Evolutionary conservation across 441 rosid genomes (phyloP).

Genomic region (Raphanus hybrid): DNA sequence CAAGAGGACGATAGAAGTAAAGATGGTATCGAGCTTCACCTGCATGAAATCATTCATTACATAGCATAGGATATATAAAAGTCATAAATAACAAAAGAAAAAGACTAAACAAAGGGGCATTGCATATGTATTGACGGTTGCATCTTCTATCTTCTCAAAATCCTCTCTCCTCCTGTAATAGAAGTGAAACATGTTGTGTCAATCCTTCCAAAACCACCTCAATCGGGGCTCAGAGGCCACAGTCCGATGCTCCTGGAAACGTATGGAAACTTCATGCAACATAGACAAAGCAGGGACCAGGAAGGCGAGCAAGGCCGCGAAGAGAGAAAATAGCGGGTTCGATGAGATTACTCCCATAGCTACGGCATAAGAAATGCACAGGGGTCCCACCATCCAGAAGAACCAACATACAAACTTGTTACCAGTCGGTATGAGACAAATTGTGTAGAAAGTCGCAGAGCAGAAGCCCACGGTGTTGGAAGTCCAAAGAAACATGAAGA

Average conservation of each 20-base stretch:
- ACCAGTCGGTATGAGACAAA: slow-evolving; percentile 28
- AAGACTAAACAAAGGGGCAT: background rate
- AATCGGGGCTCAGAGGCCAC: background rate
- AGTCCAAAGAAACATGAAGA: slow-evolving; percentile 24
- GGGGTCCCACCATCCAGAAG: background rate
- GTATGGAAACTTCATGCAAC: background rate
- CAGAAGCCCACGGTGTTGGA: slow-evolving; percentile 17
- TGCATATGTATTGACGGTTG: background rate
- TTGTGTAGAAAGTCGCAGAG: slow-evolving; percentile 13
- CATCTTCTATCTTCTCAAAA: background rate
- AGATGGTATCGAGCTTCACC: background rate
- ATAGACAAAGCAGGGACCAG: background rate
- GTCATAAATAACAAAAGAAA: too few species aligned
- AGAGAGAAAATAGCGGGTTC: background rate
- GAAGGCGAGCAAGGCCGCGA: background rate
- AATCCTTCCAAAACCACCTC: slow-evolving; percentile 23
- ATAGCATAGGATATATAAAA: too few species aligned
- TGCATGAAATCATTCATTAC: slow-evolving; percentile 8
- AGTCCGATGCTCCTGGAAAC: background rate
- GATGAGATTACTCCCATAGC: slow-evolving; percentile 31
- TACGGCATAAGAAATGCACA: slow-evolving; percentile 25
- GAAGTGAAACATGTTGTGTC: background rate
- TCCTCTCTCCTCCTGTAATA: background rate
- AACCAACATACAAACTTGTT: background rate
- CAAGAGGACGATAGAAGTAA: slow-evolving; percentile 4